Base-by-base conservation (phyloP, 2,329 filamentous ascomycete species). In the Pseudogymnoascus sp. region DNA sequence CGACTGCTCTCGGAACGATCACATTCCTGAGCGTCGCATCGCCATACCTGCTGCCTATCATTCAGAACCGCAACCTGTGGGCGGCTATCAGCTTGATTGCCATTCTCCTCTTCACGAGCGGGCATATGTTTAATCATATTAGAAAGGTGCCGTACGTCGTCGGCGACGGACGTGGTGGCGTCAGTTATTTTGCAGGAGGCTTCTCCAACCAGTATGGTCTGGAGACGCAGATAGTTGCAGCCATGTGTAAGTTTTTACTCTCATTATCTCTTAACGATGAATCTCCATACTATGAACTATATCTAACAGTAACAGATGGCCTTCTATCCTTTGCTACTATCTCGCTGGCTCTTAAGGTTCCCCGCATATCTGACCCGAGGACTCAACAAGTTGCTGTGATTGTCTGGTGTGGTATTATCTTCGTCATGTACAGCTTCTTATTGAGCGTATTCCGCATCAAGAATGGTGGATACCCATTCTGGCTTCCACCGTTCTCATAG, bases 81-180 rank as follows among this genome's bases (percentile, higher is more conserved):
- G 93, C 93, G 23, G 91, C 90, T 21, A 77, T 96, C 71, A 96
- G 90, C 76, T 80, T 99, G 69, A 92, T 97, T 71, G 82, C 87
- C 13, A 93, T 99, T 67, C 83, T 99, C 44, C 81, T 97, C 64
- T 99, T 97, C 78, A 97, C 89, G 57, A 95, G 90, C 70, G 96
- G 95, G 40, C 93, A 97, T 78, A 99, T 99, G 96, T 99, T 96
- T 83, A 99, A 97, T 77, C 93, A 97, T 74, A 99, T 99, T 73
- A 86, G 96, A 70, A 93, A 95, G 75, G 91, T 96, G 2, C 95
- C 95, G 2, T 99, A 99, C 71, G 91, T 97, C 33, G 82, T 87
- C 44, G 90, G 89, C 44, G 87, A 97, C 74, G 91, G 91, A 38
- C 86, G 84, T 63, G 95, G 95, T 17, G 92, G 92, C 4, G 85